phyloP scores from a whole-genome alignment of 2,329 filamentous ascomycete species.

The Colletotrichum sp. region DNA sequence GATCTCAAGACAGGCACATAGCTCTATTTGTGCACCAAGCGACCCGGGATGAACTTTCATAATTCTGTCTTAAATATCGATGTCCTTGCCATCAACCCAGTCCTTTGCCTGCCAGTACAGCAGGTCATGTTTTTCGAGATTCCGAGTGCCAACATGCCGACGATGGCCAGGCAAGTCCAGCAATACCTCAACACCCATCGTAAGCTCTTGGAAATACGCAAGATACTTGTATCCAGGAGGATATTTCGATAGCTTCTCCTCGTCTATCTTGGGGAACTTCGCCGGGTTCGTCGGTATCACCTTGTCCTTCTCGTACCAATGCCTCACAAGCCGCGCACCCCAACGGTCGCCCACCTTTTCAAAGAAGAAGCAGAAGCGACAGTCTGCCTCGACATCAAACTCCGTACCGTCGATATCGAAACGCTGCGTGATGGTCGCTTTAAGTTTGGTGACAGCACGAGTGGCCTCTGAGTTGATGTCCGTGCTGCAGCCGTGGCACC shows the following conservation, averaged over 20 bases:
- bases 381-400: slow-evolving; percentile 52
- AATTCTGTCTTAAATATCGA: not conserved
- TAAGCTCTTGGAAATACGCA: not conserved
- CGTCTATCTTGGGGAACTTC: not conserved
- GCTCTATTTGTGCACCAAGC: not conserved
- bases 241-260: not conserved
- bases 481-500: slow-evolving; percentile 44
- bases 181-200: not conserved
- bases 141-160: not conserved
- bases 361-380: slow-evolving; percentile 52
- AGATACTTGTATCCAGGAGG: not conserved
- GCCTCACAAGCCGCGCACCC: slow-evolving; percentile 25
- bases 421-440: not conserved
- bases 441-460: slow-evolving; percentile 39
- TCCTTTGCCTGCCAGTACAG: not conserved
- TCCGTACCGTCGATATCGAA: slow-evolving; percentile 39
- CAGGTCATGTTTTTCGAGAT: not conserved
- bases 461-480: slow-evolving; percentile 44
- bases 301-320: not conserved
- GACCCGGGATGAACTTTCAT: accelerated
- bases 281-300: not conserved
- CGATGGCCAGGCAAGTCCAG: not conserved
- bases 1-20: not conserved
- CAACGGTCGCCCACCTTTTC: slow-evolving; percentile 42
- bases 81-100: not conserved